Evolutionary conservation across 108 stramenopile species (phyloP), one percentile per base, ranked within the genome.

Genomic region (Stephanodiscus triporus): DNA sequence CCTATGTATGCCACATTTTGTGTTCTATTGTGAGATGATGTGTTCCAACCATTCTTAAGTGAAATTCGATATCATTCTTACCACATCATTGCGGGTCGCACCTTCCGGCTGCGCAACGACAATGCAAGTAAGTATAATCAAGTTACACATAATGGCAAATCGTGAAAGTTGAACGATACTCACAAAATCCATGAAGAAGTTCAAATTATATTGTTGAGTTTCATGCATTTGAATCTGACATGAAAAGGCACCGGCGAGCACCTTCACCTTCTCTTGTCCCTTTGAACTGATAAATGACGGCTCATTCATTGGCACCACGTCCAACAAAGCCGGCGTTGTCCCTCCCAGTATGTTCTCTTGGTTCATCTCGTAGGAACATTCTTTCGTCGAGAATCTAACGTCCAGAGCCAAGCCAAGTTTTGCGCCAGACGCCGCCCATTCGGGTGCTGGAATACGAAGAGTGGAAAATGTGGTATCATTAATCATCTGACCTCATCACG

Each of bases 341-440:
- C 66, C 50, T 37, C 37, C 34, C 17, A 72, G 34, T 42, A 77
- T 36, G 13, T 61, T 51, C 24, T 77, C 76, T 47, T 77, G 70
- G 70, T 19, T 63, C 70, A 77, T 77, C 45, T 77, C 62, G 43
- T 50, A 72, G 22, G 34, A 29, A 20, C 59, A 70, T 11, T 42
- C 19, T n/a, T 78, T 72, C 8, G 53, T 9, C 20, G 47, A 60
- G 64, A 79, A 74, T 50, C 74, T 40, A 27, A 79, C 55, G 27
- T 79, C 66, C 40, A 79, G 66, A 2, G 45, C 20, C 19, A 79
- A 56, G 1, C 78, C 78, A 22, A 79, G 73, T 36, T 68, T 74
- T 42, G 78, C 78, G 10, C 78, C 78, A 20, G 78, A 79, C 13
- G 78, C 77, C 36, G 78, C 78, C 78, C 78, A 79, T 23, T 81